Evolutionary conservation across 306 rosid species (phyloP).

Genomic region (Cucumis cinereus): DNA sequence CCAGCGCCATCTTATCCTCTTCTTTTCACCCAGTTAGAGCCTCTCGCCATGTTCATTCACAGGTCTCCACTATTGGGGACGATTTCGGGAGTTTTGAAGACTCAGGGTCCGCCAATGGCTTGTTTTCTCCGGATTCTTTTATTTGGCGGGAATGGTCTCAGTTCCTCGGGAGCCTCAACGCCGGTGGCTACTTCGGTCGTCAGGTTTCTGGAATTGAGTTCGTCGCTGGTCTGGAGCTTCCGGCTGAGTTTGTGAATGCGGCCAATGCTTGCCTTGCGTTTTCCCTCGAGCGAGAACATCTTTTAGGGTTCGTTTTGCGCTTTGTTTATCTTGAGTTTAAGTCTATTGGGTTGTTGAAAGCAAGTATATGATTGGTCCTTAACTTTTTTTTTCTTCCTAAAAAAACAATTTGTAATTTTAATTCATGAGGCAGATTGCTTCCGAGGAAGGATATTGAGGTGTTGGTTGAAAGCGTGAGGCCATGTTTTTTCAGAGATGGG

Average conservation of each 20-base stretch:
- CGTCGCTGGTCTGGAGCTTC: slow-evolving; percentile 9
- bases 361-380: neutral
- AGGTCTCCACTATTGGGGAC: slow-evolving; percentile 13
- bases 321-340: neutral
- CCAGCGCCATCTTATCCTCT: slow-evolving; percentile 8
- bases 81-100: neutral
- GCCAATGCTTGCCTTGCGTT: slow-evolving; percentile 52
- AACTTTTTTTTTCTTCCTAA: neutral
- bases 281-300: slow-evolving; percentile 42
- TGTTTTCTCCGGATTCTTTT: slow-evolving; percentile 1
- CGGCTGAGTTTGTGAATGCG: slow-evolving; percentile 23
- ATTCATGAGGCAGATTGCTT: slow-evolving; percentile 40
- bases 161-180: slow-evolving; percentile 35
- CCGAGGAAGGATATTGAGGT: slow-evolving; percentile 49
- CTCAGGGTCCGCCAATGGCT: slow-evolving; percentile 1
- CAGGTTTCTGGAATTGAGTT: slow-evolving; percentile 12
- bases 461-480: slow-evolving; percentile 40
- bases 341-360: neutral
- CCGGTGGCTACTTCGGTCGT: slow-evolving; percentile 29
- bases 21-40: slow-evolving; percentile 19
- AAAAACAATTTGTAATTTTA: neutral
- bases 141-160: slow-evolving; percentile 57
- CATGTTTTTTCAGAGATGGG: slow-evolving; percentile 48
- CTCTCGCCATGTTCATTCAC: slow-evolving; percentile 33
- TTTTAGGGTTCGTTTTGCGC: slow-evolving; percentile 35